Percentiles rank a stretch among this genome's conserved stretches.
These are phyloP conservation scores for Trichomonas vaginalis DNA, from an alignment of 208 protist genomes.

Conservation along the genomic window DNA sequence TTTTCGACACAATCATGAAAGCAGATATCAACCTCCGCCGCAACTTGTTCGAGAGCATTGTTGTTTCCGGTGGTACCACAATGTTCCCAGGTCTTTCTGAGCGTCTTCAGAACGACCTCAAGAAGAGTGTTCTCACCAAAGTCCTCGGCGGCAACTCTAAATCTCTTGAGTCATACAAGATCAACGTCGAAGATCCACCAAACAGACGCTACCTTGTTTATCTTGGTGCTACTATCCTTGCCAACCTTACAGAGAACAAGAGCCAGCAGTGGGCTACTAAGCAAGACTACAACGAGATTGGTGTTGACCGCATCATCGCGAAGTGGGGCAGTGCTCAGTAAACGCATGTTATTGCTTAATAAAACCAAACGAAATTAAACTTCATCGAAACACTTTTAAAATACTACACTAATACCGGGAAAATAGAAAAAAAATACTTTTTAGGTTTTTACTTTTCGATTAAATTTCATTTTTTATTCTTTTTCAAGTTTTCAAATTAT, in stretches of 20 bases:
- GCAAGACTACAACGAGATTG: background rate
- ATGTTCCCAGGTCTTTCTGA: background rate
- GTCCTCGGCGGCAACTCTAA: background rate
- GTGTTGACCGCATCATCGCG: background rate
- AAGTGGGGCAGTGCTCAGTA: background rate
- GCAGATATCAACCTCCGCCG: background rate
- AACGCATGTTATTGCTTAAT: no score
- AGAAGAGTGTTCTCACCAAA: background rate
- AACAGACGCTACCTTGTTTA: background rate
- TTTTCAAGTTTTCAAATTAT: no score
- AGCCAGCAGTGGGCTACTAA: background rate
- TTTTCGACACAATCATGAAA: slow-evolving; percentile 15
- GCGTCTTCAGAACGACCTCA: background rate
- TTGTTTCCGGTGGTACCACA: slow-evolving; percentile 13
- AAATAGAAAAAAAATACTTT: no score
- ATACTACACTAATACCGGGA: no score
- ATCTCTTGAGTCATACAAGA: background rate
- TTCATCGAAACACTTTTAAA: no score
- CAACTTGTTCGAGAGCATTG: background rate
- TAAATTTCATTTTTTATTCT: no score
- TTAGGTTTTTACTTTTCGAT: no score
- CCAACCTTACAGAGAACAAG: background rate
- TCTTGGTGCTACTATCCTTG: background rate
- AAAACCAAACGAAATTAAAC: no score
- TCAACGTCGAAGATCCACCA: slow-evolving; percentile 10